These are phyloP conservation scores for Golovinomyces cichoracearum DNA, from an alignment of 2,329 filamentous ascomycete genomes.

Conservation along the genomic window DNA sequence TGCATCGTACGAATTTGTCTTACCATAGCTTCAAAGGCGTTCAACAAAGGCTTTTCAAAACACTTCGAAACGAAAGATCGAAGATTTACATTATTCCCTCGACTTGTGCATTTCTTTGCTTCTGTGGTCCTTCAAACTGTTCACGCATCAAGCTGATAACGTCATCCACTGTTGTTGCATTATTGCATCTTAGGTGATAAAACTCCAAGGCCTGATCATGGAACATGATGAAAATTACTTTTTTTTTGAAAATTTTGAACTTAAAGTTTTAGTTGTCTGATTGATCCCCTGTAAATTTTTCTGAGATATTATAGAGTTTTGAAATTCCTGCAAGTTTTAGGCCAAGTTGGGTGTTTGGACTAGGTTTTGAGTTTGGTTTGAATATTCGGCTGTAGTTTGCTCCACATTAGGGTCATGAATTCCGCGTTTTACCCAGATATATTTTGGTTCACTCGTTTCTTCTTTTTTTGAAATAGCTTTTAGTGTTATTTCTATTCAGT, in stretches of 20 bases:
- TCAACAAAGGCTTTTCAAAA: neutral
- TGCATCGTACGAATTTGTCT: neutral
- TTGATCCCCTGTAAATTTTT: neutral
- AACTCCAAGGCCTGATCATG: neutral
- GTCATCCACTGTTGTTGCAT: neutral
- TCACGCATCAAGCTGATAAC: neutral
- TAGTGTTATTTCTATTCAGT: neutral
- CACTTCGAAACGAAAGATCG: neutral
- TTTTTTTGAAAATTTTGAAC: neutral
- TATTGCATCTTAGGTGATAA: neutral
- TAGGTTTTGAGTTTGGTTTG: too few relatives aligned
- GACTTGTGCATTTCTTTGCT: neutral
- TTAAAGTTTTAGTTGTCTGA: neutral
- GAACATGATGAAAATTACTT: neutral
- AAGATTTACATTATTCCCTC: neutral
- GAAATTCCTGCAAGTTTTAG: neutral
- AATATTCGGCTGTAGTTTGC: neutral
- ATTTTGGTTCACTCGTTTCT: neutral
- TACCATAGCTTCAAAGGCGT: neutral
- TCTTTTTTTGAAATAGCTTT: neutral
- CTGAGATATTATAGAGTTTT: neutral
- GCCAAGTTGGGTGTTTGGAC: neutral
- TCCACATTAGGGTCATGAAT: too few relatives aligned
- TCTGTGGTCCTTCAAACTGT: neutral
- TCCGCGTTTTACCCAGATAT: neutral